Percentiles rank a stretch among this genome's conserved stretches.
Conservation (phyloP, 352 stramenopile species). For the Globisporangium nodosum region DNA sequence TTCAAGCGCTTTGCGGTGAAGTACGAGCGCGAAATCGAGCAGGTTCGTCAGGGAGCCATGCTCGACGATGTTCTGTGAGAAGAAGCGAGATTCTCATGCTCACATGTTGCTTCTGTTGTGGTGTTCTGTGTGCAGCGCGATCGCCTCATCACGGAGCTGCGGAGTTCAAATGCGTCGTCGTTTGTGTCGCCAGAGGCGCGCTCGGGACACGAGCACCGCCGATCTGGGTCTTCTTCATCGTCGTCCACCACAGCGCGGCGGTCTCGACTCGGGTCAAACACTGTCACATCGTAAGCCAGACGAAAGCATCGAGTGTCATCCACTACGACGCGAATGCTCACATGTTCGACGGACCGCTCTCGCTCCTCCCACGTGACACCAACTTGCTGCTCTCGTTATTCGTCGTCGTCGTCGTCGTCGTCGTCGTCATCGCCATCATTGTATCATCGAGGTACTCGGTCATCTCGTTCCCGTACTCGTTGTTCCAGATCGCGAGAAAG, state of each 20-base stretch:
- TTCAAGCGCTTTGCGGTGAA: conserved; percentile 84
- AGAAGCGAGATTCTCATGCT: conserved; percentile 2
- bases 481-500: background rate
- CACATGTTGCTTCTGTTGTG: background rate
- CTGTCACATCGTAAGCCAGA: conserved; percentile 1
- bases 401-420: background rate
- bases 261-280: background rate
- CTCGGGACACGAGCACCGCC: conserved; percentile 8
- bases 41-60: conserved; percentile 23
- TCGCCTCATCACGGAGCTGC: conserved; percentile 38
- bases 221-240: conserved; percentile 28
- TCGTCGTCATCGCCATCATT: too few relatives aligned
- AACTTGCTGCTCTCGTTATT: background rate
- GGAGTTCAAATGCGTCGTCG: conserved; percentile 38
- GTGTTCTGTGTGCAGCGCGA: conserved; percentile 24
- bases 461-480: background rate
- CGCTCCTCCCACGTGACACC: background rate
- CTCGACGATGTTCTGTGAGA: background rate
- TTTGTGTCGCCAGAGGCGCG: conserved; percentile 34
- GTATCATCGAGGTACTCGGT: background rate
- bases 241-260: conserved; percentile 11
- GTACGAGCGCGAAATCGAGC: conserved; percentile 80
- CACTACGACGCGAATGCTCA: too few relatives aligned
- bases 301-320: background rate
- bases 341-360: background rate